A percentile compares a stretch with the other conserved stretches of the same genome.
Conservation (phyloP, 805 yeast species). For the Barnettozyma botsteinii region DNA sequence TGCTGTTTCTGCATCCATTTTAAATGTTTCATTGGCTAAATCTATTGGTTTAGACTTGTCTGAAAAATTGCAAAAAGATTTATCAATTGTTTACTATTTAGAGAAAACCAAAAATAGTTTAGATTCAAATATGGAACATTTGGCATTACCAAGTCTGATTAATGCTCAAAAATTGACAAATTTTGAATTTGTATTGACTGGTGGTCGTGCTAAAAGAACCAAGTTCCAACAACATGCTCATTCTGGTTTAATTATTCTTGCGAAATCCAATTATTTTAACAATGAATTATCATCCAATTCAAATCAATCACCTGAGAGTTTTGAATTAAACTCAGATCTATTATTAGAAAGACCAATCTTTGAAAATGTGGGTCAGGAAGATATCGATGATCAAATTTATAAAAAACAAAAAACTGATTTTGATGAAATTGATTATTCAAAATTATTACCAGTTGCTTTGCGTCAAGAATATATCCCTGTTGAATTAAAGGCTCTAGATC, state of each 20-base stretch:
- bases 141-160: conserved; percentile 47
- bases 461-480: conserved; percentile 60
- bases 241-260: conserved; percentile 71
- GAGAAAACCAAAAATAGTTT: conserved; percentile 64
- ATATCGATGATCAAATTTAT: conserved; percentile 35
- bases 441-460: conserved; percentile 56
- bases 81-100: conserved; percentile 47
- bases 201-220: conserved; percentile 84
- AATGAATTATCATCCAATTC: conserved; percentile 28
- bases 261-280: conserved; percentile 38
- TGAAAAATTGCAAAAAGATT: conserved; percentile 28
- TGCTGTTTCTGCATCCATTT: conserved; percentile 30
- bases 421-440: conserved; percentile 33
- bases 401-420: conserved; percentile 34
- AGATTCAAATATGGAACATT: conserved; percentile 58
- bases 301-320: conserved; percentile 44
- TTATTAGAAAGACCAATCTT: conserved; percentile 70
- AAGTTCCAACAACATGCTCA: conserved; percentile 70
- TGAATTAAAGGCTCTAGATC: conserved; percentile 52
- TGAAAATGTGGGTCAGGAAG: conserved; percentile 51
- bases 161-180: conserved; percentile 55
- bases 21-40: conserved; percentile 21
- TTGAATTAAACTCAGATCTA: conserved; percentile 67
- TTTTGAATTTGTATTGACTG: conserved; percentile 65
- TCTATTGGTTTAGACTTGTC: conserved; percentile 22